Conservation (phyloP, 169 alveolate species). For the Plasmodium vinckei region DNA sequence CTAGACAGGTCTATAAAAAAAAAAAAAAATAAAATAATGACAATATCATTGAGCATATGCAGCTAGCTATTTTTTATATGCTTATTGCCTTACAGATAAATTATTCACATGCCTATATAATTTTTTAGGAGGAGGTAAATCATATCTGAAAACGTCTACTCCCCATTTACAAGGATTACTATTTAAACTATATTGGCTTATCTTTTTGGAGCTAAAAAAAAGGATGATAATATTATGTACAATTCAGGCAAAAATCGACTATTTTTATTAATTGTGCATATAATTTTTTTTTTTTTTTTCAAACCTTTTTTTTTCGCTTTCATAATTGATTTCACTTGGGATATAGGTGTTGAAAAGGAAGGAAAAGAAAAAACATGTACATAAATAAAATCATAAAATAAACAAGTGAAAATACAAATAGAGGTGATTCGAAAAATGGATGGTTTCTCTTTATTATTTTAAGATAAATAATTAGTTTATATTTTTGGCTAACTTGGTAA, state of each 20-base stretch:
- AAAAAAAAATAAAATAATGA: not conserved
- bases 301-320: constrained; percentile 16
- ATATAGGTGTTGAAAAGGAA: not conserved
- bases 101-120: constrained; percentile 40
- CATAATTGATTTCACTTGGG: not conserved
- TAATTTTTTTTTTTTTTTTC: not conserved
- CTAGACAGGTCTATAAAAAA: constrained; percentile 36
- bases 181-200: constrained; percentile 28
- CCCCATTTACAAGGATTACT: constrained; percentile 74
- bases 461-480: too few relatives aligned
- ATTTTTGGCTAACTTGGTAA: constrained; percentile 2
- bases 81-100: constrained; percentile 22
- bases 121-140: constrained; percentile 41
- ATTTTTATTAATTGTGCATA: not conserved
- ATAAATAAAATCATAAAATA: not conserved
- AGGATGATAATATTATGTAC: not conserved
- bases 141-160: constrained; percentile 50
- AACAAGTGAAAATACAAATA: not conserved
- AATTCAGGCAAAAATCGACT: not conserved
- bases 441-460: too few relatives aligned
- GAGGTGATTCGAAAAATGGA: not conserved
- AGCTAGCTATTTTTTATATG: not conserved
- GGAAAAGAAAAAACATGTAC: not conserved
- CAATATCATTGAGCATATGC: not conserved
- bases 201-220: constrained; percentile 52